Evolutionary conservation across 805 yeast species (phyloP).

Genomic region (Candida nanaspora): DNA sequence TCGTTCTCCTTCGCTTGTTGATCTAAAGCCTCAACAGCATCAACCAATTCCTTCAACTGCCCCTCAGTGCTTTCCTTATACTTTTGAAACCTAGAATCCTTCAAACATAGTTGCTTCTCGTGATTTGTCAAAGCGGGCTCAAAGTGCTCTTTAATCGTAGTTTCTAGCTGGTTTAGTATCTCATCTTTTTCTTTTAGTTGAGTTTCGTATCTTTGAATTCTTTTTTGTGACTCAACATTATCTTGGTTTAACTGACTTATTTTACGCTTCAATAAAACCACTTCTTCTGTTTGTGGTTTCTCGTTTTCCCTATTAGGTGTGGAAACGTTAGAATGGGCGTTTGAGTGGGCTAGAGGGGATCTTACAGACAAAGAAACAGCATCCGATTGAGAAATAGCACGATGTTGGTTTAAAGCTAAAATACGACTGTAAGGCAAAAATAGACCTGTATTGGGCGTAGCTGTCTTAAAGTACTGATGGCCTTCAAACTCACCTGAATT

Average conservation of each 20-base stretch:
- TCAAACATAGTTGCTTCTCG: constrained; percentile 33
- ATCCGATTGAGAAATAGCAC: neutral
- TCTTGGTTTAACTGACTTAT: constrained; percentile 9
- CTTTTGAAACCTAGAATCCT: constrained; percentile 39
- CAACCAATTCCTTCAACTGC: constrained; percentile 53
- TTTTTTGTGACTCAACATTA: neutral
- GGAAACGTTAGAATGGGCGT: neutral
- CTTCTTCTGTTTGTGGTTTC: neutral
- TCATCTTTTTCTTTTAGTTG: constrained; percentile 35
- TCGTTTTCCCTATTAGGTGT: neutral
- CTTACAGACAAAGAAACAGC: neutral
- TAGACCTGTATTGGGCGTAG: constrained; percentile 60
- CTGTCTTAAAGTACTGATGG: constrained; percentile 56
- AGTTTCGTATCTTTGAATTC: constrained; percentile 13
- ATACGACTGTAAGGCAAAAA: constrained; percentile 55
- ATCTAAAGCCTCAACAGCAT: constrained; percentile 49
- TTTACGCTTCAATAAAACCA: neutral
- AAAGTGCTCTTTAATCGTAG: constrained; percentile 36
- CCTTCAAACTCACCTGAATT: constrained; percentile 84
- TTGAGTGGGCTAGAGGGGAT: neutral
- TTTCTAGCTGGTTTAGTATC: constrained; percentile 41
- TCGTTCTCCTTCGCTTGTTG: constrained; percentile 51
- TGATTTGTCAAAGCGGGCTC: constrained; percentile 41
- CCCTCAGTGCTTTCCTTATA: constrained; percentile 41
- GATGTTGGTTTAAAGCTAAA: constrained; percentile 12